phyloP scores from a whole-genome alignment of 2,329 filamentous ascomycete species.

The Calonectria pseudoreteaudii region DNA sequence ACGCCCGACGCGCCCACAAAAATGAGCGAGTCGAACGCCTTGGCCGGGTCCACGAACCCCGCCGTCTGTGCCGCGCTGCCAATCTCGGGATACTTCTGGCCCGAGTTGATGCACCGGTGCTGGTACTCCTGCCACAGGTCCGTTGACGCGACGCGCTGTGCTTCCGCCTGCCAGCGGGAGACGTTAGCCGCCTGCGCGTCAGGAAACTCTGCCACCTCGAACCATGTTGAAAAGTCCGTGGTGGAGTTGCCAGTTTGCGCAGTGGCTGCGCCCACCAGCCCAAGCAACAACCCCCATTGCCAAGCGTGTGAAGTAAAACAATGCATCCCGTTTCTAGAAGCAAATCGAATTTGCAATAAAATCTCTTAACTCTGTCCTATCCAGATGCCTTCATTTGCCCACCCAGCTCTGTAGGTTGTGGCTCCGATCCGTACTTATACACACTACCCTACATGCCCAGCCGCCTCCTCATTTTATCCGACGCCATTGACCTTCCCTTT shows the following conservation, averaged over 20 bases:
- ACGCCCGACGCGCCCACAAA: conserved; percentile 39
- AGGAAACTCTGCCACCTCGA: conserved; percentile 26
- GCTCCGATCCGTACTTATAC: neutral
- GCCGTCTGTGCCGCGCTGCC: conserved; percentile 20
- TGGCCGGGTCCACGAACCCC: conserved; percentile 34
- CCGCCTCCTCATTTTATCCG: neutral
- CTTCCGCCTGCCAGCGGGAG: conserved; percentile 27
- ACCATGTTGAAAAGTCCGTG: conserved; percentile 25
- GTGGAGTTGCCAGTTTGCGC: neutral
- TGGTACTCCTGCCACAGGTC: conserved; percentile 32
- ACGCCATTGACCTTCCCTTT: neutral
- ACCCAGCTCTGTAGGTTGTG: neutral
- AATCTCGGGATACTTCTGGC: conserved; percentile 31
- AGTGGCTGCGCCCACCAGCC: neutral
- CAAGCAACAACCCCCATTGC: neutral
- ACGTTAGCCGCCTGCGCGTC: conserved; percentile 30
- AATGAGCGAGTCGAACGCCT: conserved; percentile 38
- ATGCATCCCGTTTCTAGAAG: neutral
- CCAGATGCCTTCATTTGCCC: neutral
- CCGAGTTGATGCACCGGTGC: conserved; percentile 29
- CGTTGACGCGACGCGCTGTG: conserved; percentile 16
- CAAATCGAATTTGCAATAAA: neutral
- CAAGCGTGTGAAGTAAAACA: neutral
- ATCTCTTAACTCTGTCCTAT: no score
- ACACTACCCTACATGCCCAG: neutral